These are phyloP conservation scores for Vigna reflexopilosa DNA, from an alignment of 306 rosid genomes.

Conservation along the genomic window DNA sequence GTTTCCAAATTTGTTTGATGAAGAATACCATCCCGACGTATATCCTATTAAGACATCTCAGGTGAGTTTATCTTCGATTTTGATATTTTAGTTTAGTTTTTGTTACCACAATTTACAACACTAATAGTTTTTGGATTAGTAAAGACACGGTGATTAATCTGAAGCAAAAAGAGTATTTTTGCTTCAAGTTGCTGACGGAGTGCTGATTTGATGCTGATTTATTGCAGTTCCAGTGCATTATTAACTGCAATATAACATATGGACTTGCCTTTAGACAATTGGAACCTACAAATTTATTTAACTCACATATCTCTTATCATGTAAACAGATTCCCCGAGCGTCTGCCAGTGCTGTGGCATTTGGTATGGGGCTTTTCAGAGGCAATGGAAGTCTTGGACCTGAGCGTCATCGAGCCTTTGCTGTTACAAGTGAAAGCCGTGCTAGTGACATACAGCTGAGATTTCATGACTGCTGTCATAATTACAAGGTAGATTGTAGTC, in stretches of 20 bases:
- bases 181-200: conserved; percentile 20
- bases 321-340: conserved; percentile 85
- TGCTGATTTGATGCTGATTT: conserved; percentile 13
- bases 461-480: conserved; percentile 79
- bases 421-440: conserved; percentile 88
- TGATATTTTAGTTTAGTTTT: not conserved
- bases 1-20: conserved; percentile 72
- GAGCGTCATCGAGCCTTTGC: conserved; percentile 84
- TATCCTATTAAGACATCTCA: conserved; percentile 83
- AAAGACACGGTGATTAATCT: conserved; percentile 1
- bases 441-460: conserved; percentile 76
- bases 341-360: conserved; percentile 98
- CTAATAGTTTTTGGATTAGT: conserved; percentile 32
- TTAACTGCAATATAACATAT: conserved; percentile 14
- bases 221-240: conserved; percentile 7
- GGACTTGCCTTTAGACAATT: not conserved
- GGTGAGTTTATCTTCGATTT: conserved; percentile 51
- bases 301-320: conserved; percentile 24
- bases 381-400: conserved; percentile 85
- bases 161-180: not conserved
- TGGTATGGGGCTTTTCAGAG: conserved; percentile 88
- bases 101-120: not conserved
- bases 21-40: conserved; percentile 84
- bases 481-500: conserved; percentile 71
- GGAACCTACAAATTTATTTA: conserved; percentile 14